Percentiles rank a stretch among this genome's conserved stretches.
Evolutionary conservation across 2,329 filamentous ascomycete genomes (phyloP).

Genomic region (Apiospora sp.): DNA sequence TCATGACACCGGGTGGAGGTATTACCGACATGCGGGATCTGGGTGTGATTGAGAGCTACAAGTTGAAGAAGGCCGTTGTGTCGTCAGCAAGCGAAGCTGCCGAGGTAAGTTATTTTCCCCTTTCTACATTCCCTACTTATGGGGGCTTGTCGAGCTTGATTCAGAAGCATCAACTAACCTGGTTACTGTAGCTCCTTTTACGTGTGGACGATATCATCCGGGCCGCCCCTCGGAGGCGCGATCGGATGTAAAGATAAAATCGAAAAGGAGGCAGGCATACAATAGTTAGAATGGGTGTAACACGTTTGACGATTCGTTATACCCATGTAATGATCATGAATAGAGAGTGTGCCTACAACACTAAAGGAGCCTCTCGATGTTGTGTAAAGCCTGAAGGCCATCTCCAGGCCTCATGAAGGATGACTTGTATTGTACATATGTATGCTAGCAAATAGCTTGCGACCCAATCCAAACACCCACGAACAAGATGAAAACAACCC

Average conservation of each 20-base stretch:
- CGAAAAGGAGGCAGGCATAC: slow-evolving; percentile 18
- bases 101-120: slow-evolving; percentile 70
- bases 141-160: background rate
- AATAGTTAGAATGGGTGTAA: slow-evolving; percentile 27
- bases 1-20: slow-evolving; percentile 87
- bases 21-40: slow-evolving; percentile 95
- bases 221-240: slow-evolving; percentile 83
- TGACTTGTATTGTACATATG: background rate
- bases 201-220: slow-evolving; percentile 98
- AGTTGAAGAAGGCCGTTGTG: slow-evolving; percentile 97
- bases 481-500: no score
- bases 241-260: slow-evolving; percentile 67
- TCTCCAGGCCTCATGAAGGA: background rate
- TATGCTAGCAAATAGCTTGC: no score
- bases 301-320: slow-evolving; percentile 29
- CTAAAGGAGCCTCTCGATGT: background rate
- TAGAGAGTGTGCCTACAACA: slow-evolving; percentile 11
- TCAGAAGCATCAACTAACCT: slow-evolving; percentile 35
- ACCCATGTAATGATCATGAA: slow-evolving; percentile 28
- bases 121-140: background rate
- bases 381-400: background rate
- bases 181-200: slow-evolving; percentile 73
- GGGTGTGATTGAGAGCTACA: slow-evolving; percentile 97
- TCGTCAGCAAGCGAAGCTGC: slow-evolving; percentile 95
- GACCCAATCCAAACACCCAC: no score